Evolutionary conservation across 495 filamentous ascomycete genomes (phyloP).

Genomic region (Thermothielavioides terrestris): DNA sequence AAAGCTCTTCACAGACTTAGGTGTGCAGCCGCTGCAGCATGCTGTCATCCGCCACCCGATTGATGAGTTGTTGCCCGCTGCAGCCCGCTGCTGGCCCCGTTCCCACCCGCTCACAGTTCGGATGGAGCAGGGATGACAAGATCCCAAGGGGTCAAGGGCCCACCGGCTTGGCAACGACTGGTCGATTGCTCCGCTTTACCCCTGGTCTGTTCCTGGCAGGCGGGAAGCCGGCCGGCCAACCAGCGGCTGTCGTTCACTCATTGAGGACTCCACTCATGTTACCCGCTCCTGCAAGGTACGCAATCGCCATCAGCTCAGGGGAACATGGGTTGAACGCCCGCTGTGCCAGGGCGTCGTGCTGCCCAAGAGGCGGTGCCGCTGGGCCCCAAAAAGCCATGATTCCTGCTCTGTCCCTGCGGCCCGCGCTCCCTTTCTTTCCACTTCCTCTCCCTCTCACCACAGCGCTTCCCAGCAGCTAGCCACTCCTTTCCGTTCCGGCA

Average conservation of each 20-base stretch:
- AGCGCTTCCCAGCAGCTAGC: constrained; percentile 20
- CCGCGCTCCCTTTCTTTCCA: constrained; percentile 14
- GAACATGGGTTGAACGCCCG: not conserved
- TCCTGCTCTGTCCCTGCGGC: constrained; percentile 13
- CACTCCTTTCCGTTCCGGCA: constrained; percentile 29
- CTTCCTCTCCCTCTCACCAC: constrained; percentile 10
- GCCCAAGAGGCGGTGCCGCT: not conserved
- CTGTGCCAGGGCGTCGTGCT: constrained; percentile 1
- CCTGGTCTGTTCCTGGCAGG: constrained; percentile 9
- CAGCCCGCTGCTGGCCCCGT: not conserved
- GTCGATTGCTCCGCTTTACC: not conserved
- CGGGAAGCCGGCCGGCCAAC: constrained; percentile 4
- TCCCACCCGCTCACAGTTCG: not conserved
- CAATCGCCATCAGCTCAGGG: not conserved
- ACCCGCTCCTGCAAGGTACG: constrained; percentile 15
- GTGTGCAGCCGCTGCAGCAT: constrained; percentile 1
- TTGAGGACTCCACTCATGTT: too few relatives aligned
- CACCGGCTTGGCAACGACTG: constrained; percentile 2
- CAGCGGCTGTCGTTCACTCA: not conserved
- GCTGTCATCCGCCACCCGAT: not conserved
- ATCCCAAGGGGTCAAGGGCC: not conserved
- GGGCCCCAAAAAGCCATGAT: constrained; percentile 19
- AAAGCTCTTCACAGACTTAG: constrained; percentile 4
- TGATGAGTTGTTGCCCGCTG: constrained; percentile 11
- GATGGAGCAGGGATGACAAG: constrained; percentile 3